Conservation (phyloP, 441 rosid genomes). For the Gossypium lobatum region DNA sequence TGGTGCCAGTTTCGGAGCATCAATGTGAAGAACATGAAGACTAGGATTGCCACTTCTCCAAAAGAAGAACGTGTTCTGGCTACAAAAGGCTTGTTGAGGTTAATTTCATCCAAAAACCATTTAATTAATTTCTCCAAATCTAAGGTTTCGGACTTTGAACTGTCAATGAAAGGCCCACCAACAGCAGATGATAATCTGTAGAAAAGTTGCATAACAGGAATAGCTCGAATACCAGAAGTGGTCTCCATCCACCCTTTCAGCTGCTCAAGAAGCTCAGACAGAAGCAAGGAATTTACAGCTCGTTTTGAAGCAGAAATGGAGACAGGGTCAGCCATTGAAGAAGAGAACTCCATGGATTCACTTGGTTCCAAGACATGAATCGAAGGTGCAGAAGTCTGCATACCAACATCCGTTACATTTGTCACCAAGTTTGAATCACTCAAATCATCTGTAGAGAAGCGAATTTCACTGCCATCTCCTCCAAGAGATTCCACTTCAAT, state of each 20-base stretch:
- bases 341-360: conserved; percentile 83
- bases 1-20: conserved; percentile 99
- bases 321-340: conserved; percentile 68
- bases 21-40: conserved; percentile 99
- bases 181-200: conserved; percentile 97
- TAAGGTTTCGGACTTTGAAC: conserved; percentile 76
- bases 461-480: conserved; percentile 81
- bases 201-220: conserved; percentile 97
- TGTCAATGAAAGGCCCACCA: conserved; percentile 95
- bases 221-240: conserved; percentile 83
- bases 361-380: conserved; percentile 92
- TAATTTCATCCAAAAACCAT: conserved; percentile 93
- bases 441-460: conserved; percentile 70
- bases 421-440: conserved; percentile 60
- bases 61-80: conserved; percentile 70
- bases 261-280: conserved; percentile 90
- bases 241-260: conserved; percentile 96
- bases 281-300: conserved; percentile 93
- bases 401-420: conserved; percentile 37
- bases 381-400: conserved; percentile 74
- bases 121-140: conserved; percentile 82
- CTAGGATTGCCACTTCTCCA: conserved; percentile 93
- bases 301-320: conserved; percentile 96
- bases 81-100: conserved; percentile 68
- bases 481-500: conserved; percentile 93